A percentile compares a stretch with the other conserved stretches of the same genome.
Conservation (phyloP, 306 rosid genomes). For the Glycyrrhiza uralensis region DNA sequence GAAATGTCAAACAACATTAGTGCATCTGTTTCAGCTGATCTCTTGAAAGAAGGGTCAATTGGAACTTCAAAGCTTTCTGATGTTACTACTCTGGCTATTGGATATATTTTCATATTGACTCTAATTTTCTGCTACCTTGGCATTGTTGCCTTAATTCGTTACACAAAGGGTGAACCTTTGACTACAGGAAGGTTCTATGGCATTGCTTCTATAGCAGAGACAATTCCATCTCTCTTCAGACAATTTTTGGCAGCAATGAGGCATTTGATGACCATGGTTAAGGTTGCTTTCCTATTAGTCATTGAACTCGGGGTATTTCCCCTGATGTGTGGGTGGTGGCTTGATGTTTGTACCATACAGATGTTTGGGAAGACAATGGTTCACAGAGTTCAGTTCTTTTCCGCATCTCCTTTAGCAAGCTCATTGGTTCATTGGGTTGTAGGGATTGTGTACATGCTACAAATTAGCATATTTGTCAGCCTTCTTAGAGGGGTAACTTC, state of each 20-base stretch:
- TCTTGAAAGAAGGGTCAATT: constrained; percentile 61
- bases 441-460: constrained; percentile 96
- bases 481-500: constrained; percentile 96
- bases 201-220: constrained; percentile 86
- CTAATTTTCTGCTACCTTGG: constrained; percentile 80
- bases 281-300: constrained; percentile 97
- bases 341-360: constrained; percentile 91
- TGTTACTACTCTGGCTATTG: constrained; percentile 90
- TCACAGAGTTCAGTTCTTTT: constrained; percentile 93
- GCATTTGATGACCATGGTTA: constrained; percentile 99
- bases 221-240: constrained; percentile 93
- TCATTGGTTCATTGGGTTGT: constrained; percentile 98
- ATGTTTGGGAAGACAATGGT: constrained; percentile 97
- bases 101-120: constrained; percentile 75
- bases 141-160: constrained; percentile 76
- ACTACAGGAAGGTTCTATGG: constrained; percentile 84
- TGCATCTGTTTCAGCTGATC: constrained; percentile 58
- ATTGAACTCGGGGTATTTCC: constrained; percentile 99
- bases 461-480: constrained; percentile 97
- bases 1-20: constrained; percentile 63
- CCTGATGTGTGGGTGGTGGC: constrained; percentile 99
- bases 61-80: constrained; percentile 87
- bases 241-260: constrained; percentile 97
- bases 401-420: constrained; percentile 93
- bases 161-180: constrained; percentile 90